These are phyloP conservation scores for Colletotrichum filicis DNA, from an alignment of 2,329 filamentous ascomycete species.

Conservation along the genomic window DNA sequence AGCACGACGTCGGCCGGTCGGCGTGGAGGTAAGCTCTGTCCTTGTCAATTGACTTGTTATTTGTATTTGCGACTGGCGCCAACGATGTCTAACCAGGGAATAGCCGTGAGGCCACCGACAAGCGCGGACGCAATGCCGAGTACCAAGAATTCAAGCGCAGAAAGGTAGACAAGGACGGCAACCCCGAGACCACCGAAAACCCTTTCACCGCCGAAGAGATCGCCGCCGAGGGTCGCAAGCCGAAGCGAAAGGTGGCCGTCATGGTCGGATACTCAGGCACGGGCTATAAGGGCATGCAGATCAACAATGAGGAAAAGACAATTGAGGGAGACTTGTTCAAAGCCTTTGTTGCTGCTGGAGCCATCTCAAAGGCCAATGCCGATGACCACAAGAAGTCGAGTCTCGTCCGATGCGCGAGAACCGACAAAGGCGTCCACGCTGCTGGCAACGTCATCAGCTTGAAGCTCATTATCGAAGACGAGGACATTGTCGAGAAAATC, in stretches of 20 bases:
- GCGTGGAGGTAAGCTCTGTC: constrained; percentile 24
- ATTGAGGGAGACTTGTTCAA: constrained; percentile 96
- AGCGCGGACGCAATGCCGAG: constrained; percentile 52
- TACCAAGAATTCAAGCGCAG: constrained; percentile 55
- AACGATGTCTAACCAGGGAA: constrained; percentile 45
- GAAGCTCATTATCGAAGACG: constrained; percentile 95
- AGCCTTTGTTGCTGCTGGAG: constrained; percentile 89
- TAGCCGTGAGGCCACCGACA: constrained; percentile 50
- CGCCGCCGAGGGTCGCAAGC: constrained; percentile 83
- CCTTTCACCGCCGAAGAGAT: constrained; percentile 82
- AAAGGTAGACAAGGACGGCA: constrained; percentile 51
- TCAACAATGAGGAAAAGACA: constrained; percentile 84
- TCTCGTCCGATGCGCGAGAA: constrained; percentile 91
- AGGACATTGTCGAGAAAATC: constrained; percentile 89
- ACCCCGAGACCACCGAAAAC: constrained; percentile 48
- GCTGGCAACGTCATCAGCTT: constrained; percentile 95
- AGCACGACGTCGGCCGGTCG: constrained; percentile 29
- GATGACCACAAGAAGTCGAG: constrained; percentile 97
- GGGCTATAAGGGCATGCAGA: constrained; percentile 97
- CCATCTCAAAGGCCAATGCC: constrained; percentile 96
- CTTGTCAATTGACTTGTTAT: not conserved
- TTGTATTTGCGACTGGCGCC: not conserved
- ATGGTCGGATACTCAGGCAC: constrained; percentile 96
- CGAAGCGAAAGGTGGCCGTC: constrained; percentile 96
- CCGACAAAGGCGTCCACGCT: constrained; percentile 97